These are phyloP conservation scores for Umbilicaria muhlenbergii DNA, from an alignment of 495 filamentous ascomycete species.

Conservation along the genomic window DNA sequence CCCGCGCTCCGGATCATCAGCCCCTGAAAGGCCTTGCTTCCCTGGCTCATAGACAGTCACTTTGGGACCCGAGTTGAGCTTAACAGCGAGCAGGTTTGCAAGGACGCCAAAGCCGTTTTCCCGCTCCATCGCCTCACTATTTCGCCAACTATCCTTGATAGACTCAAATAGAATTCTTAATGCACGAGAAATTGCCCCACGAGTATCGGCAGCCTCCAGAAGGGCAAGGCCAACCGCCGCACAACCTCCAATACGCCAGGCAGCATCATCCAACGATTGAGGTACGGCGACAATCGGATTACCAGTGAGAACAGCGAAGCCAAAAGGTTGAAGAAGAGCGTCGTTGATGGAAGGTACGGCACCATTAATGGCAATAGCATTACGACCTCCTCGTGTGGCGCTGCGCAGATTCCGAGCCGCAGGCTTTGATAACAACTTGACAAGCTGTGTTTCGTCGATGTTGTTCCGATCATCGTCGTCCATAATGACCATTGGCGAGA, in stretches of 20 bases:
- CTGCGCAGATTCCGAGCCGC: constrained; percentile 58
- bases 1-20: constrained; percentile 22
- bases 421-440: constrained; percentile 59
- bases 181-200: constrained; percentile 53
- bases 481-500: constrained; percentile 63
- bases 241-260: constrained; percentile 82
- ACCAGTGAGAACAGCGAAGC: constrained; percentile 67
- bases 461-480: constrained; percentile 54
- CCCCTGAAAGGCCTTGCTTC: neutral
- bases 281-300: constrained; percentile 70
- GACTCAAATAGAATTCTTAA: constrained; percentile 72
- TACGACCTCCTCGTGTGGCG: constrained; percentile 54
- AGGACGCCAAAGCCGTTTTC: constrained; percentile 91
- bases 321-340: constrained; percentile 59
- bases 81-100: constrained; percentile 57
- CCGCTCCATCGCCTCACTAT: constrained; percentile 95
- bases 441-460: constrained; percentile 56
- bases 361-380: constrained; percentile 72
- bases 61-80: constrained; percentile 41
- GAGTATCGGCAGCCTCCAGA: constrained; percentile 56
- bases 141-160: constrained; percentile 82
- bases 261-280: constrained; percentile 75
- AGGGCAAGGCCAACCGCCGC: constrained; percentile 71
- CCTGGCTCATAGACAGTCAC: constrained; percentile 12
- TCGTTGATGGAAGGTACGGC: constrained; percentile 82